phyloP scores from a whole-genome alignment of 495 filamentous ascomycete species.

The Haplographium delicatum region DNA sequence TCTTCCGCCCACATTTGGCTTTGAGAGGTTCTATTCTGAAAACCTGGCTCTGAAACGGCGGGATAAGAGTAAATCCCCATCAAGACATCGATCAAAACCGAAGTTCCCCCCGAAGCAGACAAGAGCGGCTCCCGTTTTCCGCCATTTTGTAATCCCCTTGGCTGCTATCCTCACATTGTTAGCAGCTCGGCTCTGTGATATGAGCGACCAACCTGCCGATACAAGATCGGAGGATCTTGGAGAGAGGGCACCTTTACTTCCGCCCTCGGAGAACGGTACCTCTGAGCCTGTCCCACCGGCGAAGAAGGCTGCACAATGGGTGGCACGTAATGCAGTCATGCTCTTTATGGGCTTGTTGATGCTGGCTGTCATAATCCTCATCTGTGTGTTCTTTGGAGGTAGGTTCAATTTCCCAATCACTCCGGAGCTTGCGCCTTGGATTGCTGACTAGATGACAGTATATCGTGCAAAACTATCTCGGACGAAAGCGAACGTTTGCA shows the following conservation, averaged over 20 bases:
- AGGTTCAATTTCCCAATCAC: not conserved
- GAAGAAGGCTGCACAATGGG: constrained; percentile 8
- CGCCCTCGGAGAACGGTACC: not conserved
- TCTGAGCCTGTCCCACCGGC: not conserved
- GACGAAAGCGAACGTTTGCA: constrained; percentile 34
- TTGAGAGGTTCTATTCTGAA: not conserved
- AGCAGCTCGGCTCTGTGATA: constrained; percentile 16
- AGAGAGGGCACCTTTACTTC: constrained; percentile 9
- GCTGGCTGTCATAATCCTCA: constrained; percentile 6
- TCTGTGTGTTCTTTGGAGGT: constrained; percentile 21
- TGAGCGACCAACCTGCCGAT: constrained; percentile 9
- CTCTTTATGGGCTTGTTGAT: constrained; percentile 12
- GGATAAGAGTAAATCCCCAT: not conserved
- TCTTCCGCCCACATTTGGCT: not conserved
- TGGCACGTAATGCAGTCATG: constrained; percentile 12
- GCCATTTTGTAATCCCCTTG: constrained; percentile 10
- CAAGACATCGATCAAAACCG: not conserved
- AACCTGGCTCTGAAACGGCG: constrained; percentile 5
- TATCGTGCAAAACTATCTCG: not conserved
- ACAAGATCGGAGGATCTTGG: not conserved
- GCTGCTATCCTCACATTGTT: constrained; percentile 10
- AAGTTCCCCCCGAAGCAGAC: not conserved
- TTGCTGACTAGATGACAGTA: not conserved
- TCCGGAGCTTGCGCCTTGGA: not conserved
- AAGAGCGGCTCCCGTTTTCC: not conserved